phyloP scores from a whole-genome alignment of 257 asterid species.

The Nicotiana tomentosiformis region DNA sequence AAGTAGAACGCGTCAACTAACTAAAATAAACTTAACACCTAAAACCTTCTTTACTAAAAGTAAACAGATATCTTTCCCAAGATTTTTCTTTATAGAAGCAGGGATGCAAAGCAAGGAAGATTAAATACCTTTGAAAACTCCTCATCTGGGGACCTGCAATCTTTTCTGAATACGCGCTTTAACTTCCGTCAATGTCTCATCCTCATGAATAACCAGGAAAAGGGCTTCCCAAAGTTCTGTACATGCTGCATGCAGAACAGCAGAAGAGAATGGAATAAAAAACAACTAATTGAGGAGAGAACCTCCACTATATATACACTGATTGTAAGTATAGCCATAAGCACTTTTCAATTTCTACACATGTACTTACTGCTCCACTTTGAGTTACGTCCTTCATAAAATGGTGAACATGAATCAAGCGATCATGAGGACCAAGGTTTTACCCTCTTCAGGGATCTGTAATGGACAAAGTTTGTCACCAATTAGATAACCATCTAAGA shows the following conservation, averaged over 20 bases:
- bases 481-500: neutral
- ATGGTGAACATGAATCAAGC: slow-evolving; percentile 28
- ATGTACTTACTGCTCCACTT: slow-evolving; percentile 16
- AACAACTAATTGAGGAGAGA: neutral
- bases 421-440: slow-evolving; percentile 25
- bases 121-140: slow-evolving; percentile 25
- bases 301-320: neutral
- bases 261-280: neutral
- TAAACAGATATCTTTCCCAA: neutral
- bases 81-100: neutral
- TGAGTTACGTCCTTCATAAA: slow-evolving; percentile 21
- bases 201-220: slow-evolving; percentile 23
- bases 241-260: slow-evolving; percentile 13
- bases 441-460: slow-evolving; percentile 27
- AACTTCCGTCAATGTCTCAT: slow-evolving; percentile 17
- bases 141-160: slow-evolving; percentile 24
- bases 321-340: neutral
- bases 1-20: neutral
- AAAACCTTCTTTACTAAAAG: neutral
- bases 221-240: slow-evolving; percentile 27
- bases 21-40: neutral
- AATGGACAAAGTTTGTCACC: neutral
- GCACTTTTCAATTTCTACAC: neutral
- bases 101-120: neutral
- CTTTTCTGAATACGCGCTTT: slow-evolving; percentile 22